Evolutionary conservation across 2,329 filamentous ascomycete species (phyloP).

Genomic region (Beauveria scarabaeidicola): DNA sequence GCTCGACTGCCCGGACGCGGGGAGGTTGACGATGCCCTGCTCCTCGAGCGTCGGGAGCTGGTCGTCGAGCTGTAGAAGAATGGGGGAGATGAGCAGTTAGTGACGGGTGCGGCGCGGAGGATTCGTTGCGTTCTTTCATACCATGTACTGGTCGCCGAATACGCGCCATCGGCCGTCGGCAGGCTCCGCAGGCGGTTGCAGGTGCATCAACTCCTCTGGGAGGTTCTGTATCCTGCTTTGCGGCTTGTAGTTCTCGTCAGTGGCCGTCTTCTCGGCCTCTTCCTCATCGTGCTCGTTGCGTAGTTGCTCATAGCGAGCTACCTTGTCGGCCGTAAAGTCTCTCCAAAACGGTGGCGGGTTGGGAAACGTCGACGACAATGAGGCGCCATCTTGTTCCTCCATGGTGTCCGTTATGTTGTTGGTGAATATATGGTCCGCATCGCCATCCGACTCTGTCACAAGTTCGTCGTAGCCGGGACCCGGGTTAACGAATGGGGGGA

Average conservation of each 20-base stretch:
- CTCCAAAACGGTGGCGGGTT: conserved; percentile 86
- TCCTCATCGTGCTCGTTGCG: conserved; percentile 30
- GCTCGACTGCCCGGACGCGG: conserved; percentile 28
- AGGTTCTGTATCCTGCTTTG: conserved; percentile 39
- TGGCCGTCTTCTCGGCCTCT: conserved; percentile 15
- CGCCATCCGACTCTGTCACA: not conserved
- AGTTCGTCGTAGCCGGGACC: not conserved
- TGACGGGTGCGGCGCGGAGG: not conserved
- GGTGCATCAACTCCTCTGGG: conserved; percentile 62
- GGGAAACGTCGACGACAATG: conserved; percentile 63
- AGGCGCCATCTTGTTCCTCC: conserved; percentile 44
- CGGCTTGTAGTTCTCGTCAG: conserved; percentile 19
- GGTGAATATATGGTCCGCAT: not conserved
- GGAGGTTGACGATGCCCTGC: conserved; percentile 61
- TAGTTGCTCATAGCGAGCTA: conserved; percentile 44
- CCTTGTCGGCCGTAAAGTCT: conserved; percentile 71
- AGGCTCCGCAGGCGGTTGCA: conserved; percentile 76
- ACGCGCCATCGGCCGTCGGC: conserved; percentile 60
- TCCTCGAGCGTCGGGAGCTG: conserved; percentile 59
- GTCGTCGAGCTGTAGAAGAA: conserved; percentile 41
- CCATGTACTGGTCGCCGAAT: conserved; percentile 61
- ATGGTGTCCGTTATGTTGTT: conserved; percentile 31
- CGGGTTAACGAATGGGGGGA: not conserved
- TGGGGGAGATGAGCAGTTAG: not conserved
- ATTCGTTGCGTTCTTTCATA: conserved; percentile 18